A percentile compares a stretch with the other conserved stretches of the same genome.
phyloP scores from a whole-genome alignment of 495 filamentous ascomycete genomes.

The Daldinia caldariorum region DNA sequence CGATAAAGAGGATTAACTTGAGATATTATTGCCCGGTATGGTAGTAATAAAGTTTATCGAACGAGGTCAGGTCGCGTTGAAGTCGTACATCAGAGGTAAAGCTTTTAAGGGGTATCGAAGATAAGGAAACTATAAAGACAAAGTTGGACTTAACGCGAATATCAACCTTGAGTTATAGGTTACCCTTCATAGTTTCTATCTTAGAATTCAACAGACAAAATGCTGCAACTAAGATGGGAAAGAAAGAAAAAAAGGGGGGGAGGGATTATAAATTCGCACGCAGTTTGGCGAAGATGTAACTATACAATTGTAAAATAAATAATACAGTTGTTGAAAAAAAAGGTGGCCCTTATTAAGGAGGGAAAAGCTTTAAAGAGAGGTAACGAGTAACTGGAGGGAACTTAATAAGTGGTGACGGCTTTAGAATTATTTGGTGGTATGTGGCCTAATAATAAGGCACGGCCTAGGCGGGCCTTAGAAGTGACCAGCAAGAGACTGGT shows the following conservation, averaged over 20 bases:
- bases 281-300: neutral
- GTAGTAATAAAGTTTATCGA: neutral
- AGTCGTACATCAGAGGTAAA: neutral
- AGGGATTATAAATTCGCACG: neutral
- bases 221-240: neutral
- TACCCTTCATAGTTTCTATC: neutral
- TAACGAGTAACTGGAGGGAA: neutral
- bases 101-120: neutral
- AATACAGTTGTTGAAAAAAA: neutral
- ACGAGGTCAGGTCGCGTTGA: neutral
- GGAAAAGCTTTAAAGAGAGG: constrained; percentile 1
- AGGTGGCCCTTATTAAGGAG: neutral
- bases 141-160: neutral
- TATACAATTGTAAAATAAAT: constrained; percentile 14
- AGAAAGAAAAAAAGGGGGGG: neutral
- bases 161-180: neutral
- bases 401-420: constrained; percentile 10
- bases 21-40: neutral
- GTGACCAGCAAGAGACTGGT: constrained; percentile 14
- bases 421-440: constrained; percentile 35
- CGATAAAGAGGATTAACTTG: neutral
- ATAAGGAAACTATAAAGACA: constrained; percentile 6
- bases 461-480: constrained; percentile 5
- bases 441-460: constrained; percentile 43
- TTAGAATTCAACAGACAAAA: constrained; percentile 1